Evolutionary conservation across 257 asterid genomes (phyloP).

Genomic region (Solanum bulbocastanum): DNA sequence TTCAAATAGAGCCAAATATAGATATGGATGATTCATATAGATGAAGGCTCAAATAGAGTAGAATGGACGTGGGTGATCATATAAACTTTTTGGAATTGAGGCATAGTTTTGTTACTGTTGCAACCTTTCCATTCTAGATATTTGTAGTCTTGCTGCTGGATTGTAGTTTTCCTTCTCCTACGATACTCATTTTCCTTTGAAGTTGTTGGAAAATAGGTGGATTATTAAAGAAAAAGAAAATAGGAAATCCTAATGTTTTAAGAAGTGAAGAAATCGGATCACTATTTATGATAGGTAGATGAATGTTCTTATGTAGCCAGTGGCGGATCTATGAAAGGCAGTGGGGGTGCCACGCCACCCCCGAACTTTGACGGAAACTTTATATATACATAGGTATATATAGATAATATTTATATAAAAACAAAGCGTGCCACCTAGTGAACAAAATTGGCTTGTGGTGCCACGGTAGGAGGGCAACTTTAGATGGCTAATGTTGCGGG

Average conservation of each 20-base stretch:
- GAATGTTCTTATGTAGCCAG: background rate
- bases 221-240: background rate
- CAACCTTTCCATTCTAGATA: background rate
- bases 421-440: too few relatives aligned
- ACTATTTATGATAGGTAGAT: background rate
- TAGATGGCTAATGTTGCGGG: too few relatives aligned
- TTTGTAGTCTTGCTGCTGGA: background rate
- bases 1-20: background rate
- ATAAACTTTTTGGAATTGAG: background rate
- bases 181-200: background rate
- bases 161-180: background rate
- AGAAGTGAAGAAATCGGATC: background rate
- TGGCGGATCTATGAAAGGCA: too few relatives aligned
- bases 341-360: too few relatives aligned
- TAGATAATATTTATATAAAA: too few relatives aligned
- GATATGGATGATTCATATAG: background rate
- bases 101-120: background rate
- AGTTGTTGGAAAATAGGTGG: background rate
- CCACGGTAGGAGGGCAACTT: too few relatives aligned
- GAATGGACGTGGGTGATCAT: background rate
- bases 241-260: background rate
- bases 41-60: background rate
- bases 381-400: too few relatives aligned
- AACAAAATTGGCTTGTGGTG: too few relatives aligned
- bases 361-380: too few relatives aligned